Evolutionary conservation across 2,329 filamentous ascomycete genomes (phyloP), one percentile per base, ranked within the genome.

Genomic region (Macroventuria anomochaeta): DNA sequence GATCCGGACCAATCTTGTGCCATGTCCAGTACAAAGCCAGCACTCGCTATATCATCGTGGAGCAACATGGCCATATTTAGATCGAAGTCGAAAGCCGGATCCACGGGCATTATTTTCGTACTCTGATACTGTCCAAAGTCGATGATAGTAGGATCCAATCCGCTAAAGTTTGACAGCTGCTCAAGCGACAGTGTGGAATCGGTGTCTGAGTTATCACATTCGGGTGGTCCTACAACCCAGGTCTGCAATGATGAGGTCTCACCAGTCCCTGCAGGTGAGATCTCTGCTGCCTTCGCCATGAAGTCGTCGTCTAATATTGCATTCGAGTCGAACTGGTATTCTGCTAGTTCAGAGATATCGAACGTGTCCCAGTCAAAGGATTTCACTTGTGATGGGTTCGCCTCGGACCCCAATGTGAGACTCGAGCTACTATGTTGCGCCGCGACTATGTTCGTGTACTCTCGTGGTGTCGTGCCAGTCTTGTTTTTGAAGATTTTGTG

Each of bases 401-500:
- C 46, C 1, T 40, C 46, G 29, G 56, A 47, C 4, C 36, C 28
- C n/a, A 56, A 43, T 1, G 41, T 36, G 25, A 51, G 29, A 21
- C 42, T 57, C 25, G 43, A 42, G 39, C 40, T 58, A 31, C 25
- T 52, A 21, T 57, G 51, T 17, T 61, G 50, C 20, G 31, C 32
- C 37, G 58, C 57, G 28, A 59, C 60, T 26, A 49, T 46, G 31
- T 68, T 66, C 20, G 67, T 68, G 59, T 76, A 79, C 54, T 76
- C 75, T 21, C 78, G 79, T 2, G 81, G 82, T 40, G 83, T 85
- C 34, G 80, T 52, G 7, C 83, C 82, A 13, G 78, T 79, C 36
- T 77, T 78, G 63, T 79, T 79, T 69, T 84, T 86, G 64, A 86
- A 86, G 4, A 83, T 77, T 20, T 83, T 79, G 61, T 85, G 82